Evolutionary conservation across 2,329 filamentous ascomycete genomes (phyloP).

Genomic region (Fusarium tricinctum): DNA sequence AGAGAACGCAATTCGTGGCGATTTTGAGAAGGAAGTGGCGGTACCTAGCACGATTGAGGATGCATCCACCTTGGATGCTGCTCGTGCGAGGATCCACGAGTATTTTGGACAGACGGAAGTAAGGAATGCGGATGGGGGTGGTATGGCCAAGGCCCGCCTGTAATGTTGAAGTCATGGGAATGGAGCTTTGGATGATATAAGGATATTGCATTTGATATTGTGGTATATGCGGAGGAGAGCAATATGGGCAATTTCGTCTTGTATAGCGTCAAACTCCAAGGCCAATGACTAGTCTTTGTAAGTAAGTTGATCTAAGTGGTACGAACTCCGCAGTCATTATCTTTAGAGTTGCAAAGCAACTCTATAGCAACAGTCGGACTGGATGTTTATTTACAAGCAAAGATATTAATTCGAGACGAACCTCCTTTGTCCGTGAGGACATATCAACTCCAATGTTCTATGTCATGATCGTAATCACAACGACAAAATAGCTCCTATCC

Average conservation of each 20-base stretch:
- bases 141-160: constrained; percentile 68
- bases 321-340: background rate
- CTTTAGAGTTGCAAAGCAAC: background rate
- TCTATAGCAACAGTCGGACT: background rate
- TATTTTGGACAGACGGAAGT: constrained; percentile 75
- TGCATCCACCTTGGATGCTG: constrained; percentile 78
- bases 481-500: background rate
- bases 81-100: constrained; percentile 76
- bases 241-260: background rate
- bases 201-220: background rate
- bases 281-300: background rate
- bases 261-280: background rate
- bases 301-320: no score
- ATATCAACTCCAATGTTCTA: constrained; percentile 8
- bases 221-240: background rate
- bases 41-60: constrained; percentile 92
- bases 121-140: constrained; percentile 60
- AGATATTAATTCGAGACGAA: background rate
- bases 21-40: constrained; percentile 78
- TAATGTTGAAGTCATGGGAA: constrained; percentile 48
- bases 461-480: background rate
- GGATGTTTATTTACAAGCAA: background rate
- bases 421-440: constrained; percentile 1
- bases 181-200: background rate
- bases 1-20: constrained; percentile 82